phyloP scores from a whole-genome alignment of 2,329 filamentous ascomycete genomes.

The Sphaerostilbella broomeana region DNA sequence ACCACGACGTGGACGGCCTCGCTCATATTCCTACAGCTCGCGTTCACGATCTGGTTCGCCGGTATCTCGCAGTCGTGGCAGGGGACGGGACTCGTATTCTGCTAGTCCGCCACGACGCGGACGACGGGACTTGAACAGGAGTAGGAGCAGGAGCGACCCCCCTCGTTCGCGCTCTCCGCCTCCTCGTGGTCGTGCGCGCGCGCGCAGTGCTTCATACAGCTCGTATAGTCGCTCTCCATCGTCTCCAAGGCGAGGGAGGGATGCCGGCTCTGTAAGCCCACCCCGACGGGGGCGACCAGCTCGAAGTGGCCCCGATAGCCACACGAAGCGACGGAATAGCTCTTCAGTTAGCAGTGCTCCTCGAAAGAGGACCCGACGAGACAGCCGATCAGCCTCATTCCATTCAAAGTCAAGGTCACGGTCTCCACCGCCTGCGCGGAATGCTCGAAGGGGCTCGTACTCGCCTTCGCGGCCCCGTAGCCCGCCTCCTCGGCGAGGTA shows the following conservation, averaged over 20 bases:
- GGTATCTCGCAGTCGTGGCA: slow-evolving; percentile 13
- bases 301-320: slow-evolving; percentile 15
- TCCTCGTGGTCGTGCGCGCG: slow-evolving; percentile 22
- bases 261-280: slow-evolving; percentile 18
- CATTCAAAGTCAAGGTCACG: slow-evolving; percentile 25
- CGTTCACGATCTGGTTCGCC: slow-evolving; percentile 35
- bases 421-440: slow-evolving; percentile 18
- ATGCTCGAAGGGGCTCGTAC: slow-evolving; percentile 20
- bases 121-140: slow-evolving; percentile 20
- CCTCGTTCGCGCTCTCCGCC: slow-evolving; percentile 26
- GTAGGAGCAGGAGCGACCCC: slow-evolving; percentile 17
- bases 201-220: slow-evolving; percentile 25
- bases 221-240: slow-evolving; percentile 28
- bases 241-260: slow-evolving; percentile 17
- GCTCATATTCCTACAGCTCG: slow-evolving; percentile 41
- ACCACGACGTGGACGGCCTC: slow-evolving; percentile 19
- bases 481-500: slow-evolving; percentile 12
- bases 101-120: slow-evolving; percentile 25
- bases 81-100: slow-evolving; percentile 25
- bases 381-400: slow-evolving; percentile 28
- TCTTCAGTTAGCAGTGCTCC: slow-evolving; percentile 28
- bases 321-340: slow-evolving; percentile 25
- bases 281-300: slow-evolving; percentile 18
- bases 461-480: slow-evolving; percentile 19
- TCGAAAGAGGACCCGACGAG: slow-evolving; percentile 18